Evolutionary conservation across 2,329 filamentous ascomycete species (phyloP), one percentile per base, ranked within the genome.

Genomic region (Pyrenochaeta sp.): DNA sequence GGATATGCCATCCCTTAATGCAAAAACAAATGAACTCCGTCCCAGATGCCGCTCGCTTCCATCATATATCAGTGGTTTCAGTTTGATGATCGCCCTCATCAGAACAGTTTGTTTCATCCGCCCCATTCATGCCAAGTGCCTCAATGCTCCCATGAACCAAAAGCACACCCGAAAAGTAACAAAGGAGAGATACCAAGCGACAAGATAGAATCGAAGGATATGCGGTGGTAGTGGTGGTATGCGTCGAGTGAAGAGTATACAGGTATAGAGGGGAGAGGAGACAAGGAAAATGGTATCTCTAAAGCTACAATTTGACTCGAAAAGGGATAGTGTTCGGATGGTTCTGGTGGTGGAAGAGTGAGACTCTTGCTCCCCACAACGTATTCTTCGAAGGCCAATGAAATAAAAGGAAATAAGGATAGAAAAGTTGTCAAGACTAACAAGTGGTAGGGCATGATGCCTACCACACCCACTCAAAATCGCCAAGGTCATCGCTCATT

Each of bases 381-480:
- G 47, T 49, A 51, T 54, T 65, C 44, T 51, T 53, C 41, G 41
- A 50, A 62, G 56, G 53, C 50, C 62, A 64, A 61, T 51, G 11
- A n/a, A 23, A 39, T 20, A 39, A 64, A 66, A 65, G 61, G 61
- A 63, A 56, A 56, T 58, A 68, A 72, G 66, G 71, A 74, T 74
- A 64, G 67, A 65, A 60, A 68, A 68, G 68, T 59, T 69, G 72
- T 74, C 73, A 74, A 74, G 71, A 79, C 82, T 85, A 27, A 86
- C 76, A 86, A 82, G 76, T 86, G 84, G 75, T 47, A 61, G 85
- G 81, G 74, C 44, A 47, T 87, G 87, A 77, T 90, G 87, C 87
- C 91, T 96, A 80, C 90, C 91, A 82, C 92, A 97, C 91, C 89
- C 94, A 96, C 86, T 96, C 92, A 82, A 93, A 80, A 72, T 94